A percentile compares a stretch with the other conserved stretches of the same genome.
Conservation (phyloP, 768 basidiomycete genomes). For the Lentinula sp. region DNA sequence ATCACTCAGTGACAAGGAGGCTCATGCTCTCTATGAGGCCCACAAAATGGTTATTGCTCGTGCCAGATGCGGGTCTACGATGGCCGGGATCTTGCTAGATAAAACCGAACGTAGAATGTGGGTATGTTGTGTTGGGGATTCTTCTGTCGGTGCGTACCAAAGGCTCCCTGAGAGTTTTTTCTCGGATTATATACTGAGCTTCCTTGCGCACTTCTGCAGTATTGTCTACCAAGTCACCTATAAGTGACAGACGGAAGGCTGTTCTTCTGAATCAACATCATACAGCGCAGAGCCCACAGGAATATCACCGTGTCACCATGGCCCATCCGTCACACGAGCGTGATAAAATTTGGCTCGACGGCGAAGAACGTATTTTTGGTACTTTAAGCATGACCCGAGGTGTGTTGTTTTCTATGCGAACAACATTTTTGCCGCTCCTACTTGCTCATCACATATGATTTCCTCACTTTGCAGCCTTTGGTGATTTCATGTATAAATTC, state of each 20-base stretch:
- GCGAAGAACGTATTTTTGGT: background rate
- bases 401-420: background rate
- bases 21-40: background rate
- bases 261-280: background rate
- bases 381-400: constrained; percentile 1
- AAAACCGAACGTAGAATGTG: background rate
- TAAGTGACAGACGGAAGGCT: background rate
- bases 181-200: background rate
- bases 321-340: background rate
- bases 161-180: background rate
- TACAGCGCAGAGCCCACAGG: background rate
- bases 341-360: background rate
- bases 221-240: background rate
- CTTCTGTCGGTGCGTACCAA: background rate
- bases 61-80: background rate
- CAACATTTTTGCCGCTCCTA: background rate
- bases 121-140: constrained; percentile 1
- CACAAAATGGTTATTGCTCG: background rate
- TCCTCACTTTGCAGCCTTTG: background rate
- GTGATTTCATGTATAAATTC: constrained; percentile 1
- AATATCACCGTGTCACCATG: constrained; percentile 1
- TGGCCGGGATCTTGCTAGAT: background rate
- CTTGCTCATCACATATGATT: background rate
- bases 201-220: background rate
- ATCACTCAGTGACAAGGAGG: background rate